Evolutionary conservation across 2,329 filamentous ascomycete genomes (phyloP).

Genomic region (Trichoderma guizhouense): DNA sequence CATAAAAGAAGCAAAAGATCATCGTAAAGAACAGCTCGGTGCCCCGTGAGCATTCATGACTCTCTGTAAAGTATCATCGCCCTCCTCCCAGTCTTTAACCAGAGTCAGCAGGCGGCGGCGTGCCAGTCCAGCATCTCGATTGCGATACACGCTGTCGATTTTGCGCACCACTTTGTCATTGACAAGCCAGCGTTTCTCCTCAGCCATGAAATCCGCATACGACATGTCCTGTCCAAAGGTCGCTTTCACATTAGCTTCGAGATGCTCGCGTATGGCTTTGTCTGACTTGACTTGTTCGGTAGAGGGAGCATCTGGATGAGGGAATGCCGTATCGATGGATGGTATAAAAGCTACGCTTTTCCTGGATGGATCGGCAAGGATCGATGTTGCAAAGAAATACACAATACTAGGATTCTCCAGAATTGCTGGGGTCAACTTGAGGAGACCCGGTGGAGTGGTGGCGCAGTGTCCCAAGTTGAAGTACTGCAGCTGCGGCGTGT

Average conservation of each 20-base stretch:
- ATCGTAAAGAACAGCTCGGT: neutral
- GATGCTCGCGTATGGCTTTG: constrained; percentile 30
- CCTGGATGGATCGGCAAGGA: constrained; percentile 31
- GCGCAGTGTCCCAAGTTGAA: constrained; percentile 41
- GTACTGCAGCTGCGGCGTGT: constrained; percentile 35
- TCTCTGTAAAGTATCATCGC: constrained; percentile 36
- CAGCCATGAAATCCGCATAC: constrained; percentile 32
- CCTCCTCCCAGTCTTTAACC: constrained; percentile 40
- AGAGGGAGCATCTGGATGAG: constrained; percentile 25
- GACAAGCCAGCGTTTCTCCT: constrained; percentile 40
- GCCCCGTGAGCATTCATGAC: constrained; percentile 30
- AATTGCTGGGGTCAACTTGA: constrained; percentile 30
- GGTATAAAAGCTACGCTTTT: constrained; percentile 30
- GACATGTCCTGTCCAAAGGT: constrained; percentile 31
- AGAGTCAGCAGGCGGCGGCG: constrained; percentile 35
- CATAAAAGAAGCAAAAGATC: neutral
- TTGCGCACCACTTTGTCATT: constrained; percentile 41
- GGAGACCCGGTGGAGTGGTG: constrained; percentile 30
- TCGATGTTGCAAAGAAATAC: constrained; percentile 36
- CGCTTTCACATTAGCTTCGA: constrained; percentile 30
- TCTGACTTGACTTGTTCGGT: constrained; percentile 27
- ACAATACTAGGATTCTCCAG: constrained; percentile 33
- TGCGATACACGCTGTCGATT: constrained; percentile 44
- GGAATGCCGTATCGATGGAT: constrained; percentile 26
- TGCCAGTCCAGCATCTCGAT: constrained; percentile 37